These are phyloP conservation scores for Crassisporium funariophilum DNA, from an alignment of 768 basidiomycete species.

Conservation along the genomic window DNA sequence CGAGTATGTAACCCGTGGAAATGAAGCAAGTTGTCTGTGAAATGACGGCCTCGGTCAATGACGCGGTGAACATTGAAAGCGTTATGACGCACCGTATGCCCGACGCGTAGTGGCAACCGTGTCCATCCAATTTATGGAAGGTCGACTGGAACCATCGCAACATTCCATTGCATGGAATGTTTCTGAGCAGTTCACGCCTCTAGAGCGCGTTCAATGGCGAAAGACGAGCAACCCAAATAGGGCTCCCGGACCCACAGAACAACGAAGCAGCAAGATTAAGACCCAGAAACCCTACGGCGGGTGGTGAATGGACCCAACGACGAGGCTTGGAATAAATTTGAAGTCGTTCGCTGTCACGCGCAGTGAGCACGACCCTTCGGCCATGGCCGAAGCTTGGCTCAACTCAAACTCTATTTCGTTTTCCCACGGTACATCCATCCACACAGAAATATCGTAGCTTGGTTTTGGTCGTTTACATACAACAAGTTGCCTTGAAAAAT, in stretches of 20 bases:
- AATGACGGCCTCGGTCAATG: not conserved
- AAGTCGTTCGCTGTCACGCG: too few species aligned
- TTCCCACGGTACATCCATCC: conserved; percentile 34
- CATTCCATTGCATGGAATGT: conserved; percentile 70
- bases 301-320: too few species aligned
- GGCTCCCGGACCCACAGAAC: too few species aligned
- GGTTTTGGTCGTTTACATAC: conserved; percentile 24
- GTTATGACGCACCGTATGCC: conserved; percentile 23
- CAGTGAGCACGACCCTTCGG: too few species aligned
- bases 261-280: not conserved
- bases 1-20: too few species aligned
- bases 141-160: conserved; percentile 68
- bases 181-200: conserved; percentile 2
- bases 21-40: not conserved
- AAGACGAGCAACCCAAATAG: too few species aligned
- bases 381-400: conserved; percentile 19
- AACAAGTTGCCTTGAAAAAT: conserved; percentile 87
- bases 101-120: conserved; percentile 24
- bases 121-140: conserved; percentile 46
- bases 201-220: conserved; percentile 2
- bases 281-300: not conserved
- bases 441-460: conserved; percentile 34
- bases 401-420: conserved; percentile 34
- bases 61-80: not conserved
- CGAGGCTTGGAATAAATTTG: too few species aligned